phyloP scores from a whole-genome alignment of 2,329 filamentous ascomycete species.

The Monilinia fructigena region DNA sequence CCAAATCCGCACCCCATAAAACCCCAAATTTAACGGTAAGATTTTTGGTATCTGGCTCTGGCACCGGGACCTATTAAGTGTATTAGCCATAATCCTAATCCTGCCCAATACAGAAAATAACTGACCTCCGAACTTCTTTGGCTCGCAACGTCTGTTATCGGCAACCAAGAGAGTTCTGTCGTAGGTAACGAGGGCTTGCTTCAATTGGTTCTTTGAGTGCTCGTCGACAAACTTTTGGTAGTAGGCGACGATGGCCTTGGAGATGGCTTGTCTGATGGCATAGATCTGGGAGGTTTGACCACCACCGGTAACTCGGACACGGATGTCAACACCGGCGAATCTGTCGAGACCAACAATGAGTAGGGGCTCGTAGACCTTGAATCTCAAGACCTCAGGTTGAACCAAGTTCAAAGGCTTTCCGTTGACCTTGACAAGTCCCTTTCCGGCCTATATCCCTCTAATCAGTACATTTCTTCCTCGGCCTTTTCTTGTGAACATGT shows the following conservation, averaged over 20 bases:
- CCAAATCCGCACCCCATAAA: constrained; percentile 35
- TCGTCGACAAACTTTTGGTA: constrained; percentile 99
- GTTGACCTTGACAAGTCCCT: constrained; percentile 98
- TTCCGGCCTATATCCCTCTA: constrained; percentile 57
- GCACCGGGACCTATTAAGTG: constrained; percentile 80
- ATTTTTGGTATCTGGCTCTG: constrained; percentile 97
- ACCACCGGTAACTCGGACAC: constrained; percentile 93
- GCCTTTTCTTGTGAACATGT: not conserved
- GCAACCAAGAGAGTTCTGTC: constrained; percentile 97
- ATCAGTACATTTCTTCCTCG: constrained; percentile 26
- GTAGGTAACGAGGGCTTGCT: constrained; percentile 94
- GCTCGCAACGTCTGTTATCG: constrained; percentile 98
- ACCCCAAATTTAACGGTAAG: constrained; percentile 77
- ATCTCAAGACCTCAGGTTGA: constrained; percentile 94
- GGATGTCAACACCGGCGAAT: constrained; percentile 95
- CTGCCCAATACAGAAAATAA: constrained; percentile 20
- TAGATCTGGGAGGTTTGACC: constrained; percentile 98
- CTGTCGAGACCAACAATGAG: constrained; percentile 97
- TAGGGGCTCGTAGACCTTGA: constrained; percentile 99
- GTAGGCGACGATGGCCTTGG: constrained; percentile 96
- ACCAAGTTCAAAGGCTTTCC: constrained; percentile 91
- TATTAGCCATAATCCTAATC: constrained; percentile 29
- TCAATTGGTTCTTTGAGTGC: constrained; percentile 99
- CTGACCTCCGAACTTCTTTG: constrained; percentile 77
- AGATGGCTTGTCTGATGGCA: constrained; percentile 97